These are phyloP conservation scores for Amphibolis antarctica DNA, from an alignment of 106 monocot species.

Conservation along the genomic window DNA sequence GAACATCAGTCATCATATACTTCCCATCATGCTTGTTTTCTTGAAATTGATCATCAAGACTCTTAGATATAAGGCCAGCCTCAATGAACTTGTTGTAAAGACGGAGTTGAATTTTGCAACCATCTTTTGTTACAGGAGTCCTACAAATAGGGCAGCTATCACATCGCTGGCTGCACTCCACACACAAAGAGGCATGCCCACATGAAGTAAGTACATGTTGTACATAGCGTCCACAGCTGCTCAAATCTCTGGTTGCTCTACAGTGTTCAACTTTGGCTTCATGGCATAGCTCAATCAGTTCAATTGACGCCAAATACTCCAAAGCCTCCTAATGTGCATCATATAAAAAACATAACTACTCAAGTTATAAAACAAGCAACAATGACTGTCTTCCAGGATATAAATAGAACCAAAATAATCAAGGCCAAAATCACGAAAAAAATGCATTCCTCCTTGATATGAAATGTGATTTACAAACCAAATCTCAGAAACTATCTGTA, in stretches of 20 bases:
- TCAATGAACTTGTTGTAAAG: conserved; percentile 79
- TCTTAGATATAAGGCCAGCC: conserved; percentile 64
- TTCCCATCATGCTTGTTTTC: conserved; percentile 40
- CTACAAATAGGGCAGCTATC: conserved; percentile 83
- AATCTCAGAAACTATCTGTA: too few relatives aligned
- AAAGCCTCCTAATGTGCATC: conserved; percentile 34
- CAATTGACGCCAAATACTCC: conserved; percentile 71
- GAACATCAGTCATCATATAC: conserved; percentile 42
- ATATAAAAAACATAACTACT: neutral
- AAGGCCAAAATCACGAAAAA: too few relatives aligned
- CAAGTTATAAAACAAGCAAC: neutral
- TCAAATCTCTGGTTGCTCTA: conserved; percentile 77
- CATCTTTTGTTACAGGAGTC: conserved; percentile 29
- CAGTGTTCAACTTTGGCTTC: conserved; percentile 86
- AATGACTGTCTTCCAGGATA: too few relatives aligned
- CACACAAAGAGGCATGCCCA: conserved; percentile 88
- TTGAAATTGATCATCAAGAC: conserved; percentile 51
- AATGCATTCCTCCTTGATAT: too few relatives aligned
- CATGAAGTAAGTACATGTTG: conserved; percentile 67
- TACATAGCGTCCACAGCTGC: conserved; percentile 79
- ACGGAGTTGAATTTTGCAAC: conserved; percentile 44
- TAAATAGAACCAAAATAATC: too few relatives aligned
- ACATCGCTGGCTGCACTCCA: conserved; percentile 82
- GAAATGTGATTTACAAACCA: too few relatives aligned
- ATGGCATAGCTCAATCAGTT: conserved; percentile 55